Conservation (phyloP, 2,329 filamentous ascomycete species). For the Knufia petricola region DNA sequence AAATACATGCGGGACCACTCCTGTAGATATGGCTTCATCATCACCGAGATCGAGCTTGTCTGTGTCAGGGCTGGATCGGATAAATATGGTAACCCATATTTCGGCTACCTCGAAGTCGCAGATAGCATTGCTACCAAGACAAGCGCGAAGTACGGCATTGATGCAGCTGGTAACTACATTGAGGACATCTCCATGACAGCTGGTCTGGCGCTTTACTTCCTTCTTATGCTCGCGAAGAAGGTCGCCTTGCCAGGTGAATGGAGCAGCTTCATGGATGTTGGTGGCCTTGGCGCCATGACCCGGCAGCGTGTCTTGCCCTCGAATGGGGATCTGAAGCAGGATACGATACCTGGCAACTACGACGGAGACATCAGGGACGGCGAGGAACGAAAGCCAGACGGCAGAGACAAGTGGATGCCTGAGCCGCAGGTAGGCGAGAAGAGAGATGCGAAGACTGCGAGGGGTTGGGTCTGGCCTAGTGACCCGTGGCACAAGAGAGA, state of each 20-base stretch:
- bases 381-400: constrained; percentile 29
- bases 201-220: constrained; percentile 50
- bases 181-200: constrained; percentile 13
- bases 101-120: constrained; percentile 75
- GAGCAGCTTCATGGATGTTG: constrained; percentile 51
- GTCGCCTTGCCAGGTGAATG: constrained; percentile 48
- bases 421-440: constrained; percentile 51
- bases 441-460: constrained; percentile 48
- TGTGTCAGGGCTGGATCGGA: constrained; percentile 69
- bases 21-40: constrained; percentile 89
- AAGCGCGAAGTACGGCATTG: constrained; percentile 18
- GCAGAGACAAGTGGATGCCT: constrained; percentile 54
- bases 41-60: constrained; percentile 91
- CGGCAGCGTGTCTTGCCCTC: constrained; percentile 38
- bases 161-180: constrained; percentile 10
- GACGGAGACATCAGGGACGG: constrained; percentile 18
- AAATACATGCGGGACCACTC: constrained; percentile 87
- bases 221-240: constrained; percentile 57
- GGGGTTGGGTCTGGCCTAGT: constrained; percentile 54
- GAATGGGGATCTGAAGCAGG: constrained; percentile 8
- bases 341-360: background rate
- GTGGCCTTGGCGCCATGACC: constrained; percentile 48
- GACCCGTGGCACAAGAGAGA: constrained; percentile 52
- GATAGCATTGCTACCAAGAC: constrained; percentile 46
- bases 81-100: constrained; percentile 59